Percentiles rank a stretch among this genome's conserved stretches.
These are phyloP conservation scores for Linnemannia elongata DNA, from an alignment of 192 early-diverging fungal species.

Conservation along the genomic window DNA sequence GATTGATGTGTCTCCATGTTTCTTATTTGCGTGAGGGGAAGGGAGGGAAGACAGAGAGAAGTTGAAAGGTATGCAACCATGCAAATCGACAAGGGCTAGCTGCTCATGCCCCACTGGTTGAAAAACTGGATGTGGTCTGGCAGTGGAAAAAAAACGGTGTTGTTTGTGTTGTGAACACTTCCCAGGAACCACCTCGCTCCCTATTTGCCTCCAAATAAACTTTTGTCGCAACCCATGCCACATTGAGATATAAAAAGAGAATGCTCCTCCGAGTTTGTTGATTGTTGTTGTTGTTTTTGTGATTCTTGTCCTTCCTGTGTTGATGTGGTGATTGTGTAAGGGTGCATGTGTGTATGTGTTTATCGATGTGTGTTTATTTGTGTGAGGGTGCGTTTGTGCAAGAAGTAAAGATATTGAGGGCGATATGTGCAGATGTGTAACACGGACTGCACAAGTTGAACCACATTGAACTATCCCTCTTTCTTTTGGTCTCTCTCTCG, in stretches of 20 bases:
- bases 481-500: background rate
- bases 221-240: background rate
- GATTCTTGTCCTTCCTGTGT: constrained; percentile 28
- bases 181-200: background rate
- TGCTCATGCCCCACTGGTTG: background rate
- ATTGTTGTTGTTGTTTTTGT: background rate
- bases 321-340: background rate
- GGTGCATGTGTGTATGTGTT: background rate
- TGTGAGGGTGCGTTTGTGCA: background rate
- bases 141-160: background rate
- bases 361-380: background rate
- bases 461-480: constrained; percentile 9
- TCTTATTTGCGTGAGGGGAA: background rate
- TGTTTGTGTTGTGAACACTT: background rate
- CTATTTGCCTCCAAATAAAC: background rate
- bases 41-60: background rate
- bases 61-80: background rate
- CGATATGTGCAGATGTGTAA: background rate
- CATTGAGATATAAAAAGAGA: background rate
- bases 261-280: background rate
- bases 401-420: background rate
- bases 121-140: background rate
- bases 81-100: background rate
- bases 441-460: background rate
- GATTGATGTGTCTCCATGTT: too few species aligned